Conservation (phyloP, 345 rosid genomes). For the Hypericum perforatum region DNA sequence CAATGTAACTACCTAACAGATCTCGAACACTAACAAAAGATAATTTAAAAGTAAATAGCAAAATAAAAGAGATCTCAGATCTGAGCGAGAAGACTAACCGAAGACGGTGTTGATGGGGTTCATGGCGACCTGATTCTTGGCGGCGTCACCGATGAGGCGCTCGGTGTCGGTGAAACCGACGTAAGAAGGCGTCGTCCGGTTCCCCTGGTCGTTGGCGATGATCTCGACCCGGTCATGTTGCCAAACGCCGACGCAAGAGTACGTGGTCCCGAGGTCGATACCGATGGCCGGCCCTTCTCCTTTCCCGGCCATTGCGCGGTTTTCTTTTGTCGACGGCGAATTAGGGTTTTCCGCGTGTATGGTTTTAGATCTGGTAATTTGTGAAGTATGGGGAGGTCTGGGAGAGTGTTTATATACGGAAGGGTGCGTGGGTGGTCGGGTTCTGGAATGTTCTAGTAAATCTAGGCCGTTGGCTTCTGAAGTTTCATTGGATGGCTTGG, state of each 20-base stretch:
- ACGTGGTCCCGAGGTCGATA: background rate
- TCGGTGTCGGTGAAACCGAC: constrained; percentile 1
- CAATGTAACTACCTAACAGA: too few species aligned
- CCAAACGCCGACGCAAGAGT: constrained; percentile 4
- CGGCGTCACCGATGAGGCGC: background rate
- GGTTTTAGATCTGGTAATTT: too few species aligned
- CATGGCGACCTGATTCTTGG: constrained; percentile 6
- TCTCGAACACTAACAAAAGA: too few species aligned
- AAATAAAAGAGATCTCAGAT: background rate
- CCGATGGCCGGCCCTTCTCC: constrained; percentile 5
- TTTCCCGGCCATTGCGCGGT: background rate
- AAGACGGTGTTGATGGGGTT: constrained; percentile 5
- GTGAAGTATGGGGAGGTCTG: too few species aligned
- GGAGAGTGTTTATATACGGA: too few species aligned
- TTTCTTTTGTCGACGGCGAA: too few species aligned
- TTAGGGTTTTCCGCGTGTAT: too few species aligned
- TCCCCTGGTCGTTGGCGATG: constrained; percentile 3
- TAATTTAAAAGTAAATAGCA: too few species aligned
- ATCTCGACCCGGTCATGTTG: constrained; percentile 1
- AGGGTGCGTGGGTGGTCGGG: too few species aligned
- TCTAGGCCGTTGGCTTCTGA: too few species aligned
- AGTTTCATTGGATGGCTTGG: too few species aligned
- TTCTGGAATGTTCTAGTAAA: too few species aligned
- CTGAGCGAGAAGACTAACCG: background rate
- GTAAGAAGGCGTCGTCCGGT: constrained; percentile 1